A percentile compares a stretch with the other conserved stretches of the same genome.
These are phyloP conservation scores for Nitzschia sp. DNA, from an alignment of 108 stramenopile genomes.

Conservation along the genomic window DNA sequence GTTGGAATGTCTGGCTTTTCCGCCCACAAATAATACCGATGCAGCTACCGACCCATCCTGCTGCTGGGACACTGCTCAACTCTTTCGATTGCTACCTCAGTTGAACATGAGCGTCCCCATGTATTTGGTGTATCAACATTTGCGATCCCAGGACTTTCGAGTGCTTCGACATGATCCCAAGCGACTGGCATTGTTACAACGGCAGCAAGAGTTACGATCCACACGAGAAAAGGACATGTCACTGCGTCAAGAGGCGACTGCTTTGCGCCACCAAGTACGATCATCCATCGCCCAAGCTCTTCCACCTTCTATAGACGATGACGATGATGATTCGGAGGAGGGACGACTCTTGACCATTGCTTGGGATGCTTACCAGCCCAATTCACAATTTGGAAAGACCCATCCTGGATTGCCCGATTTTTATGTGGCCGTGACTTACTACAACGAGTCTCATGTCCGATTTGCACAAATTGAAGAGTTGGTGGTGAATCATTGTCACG, in stretches of 20 bases:
- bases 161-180: slow-evolving; percentile 59
- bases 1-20: slow-evolving; percentile 29
- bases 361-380: slow-evolving; percentile 76
- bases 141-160: slow-evolving; percentile 76
- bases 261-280: slow-evolving; percentile 24
- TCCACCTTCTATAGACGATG: slow-evolving; percentile 33
- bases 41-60: no score
- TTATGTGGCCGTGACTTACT: slow-evolving; percentile 64
- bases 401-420: slow-evolving; percentile 79
- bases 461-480: slow-evolving; percentile 37
- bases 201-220: slow-evolving; percentile 4
- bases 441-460: slow-evolving; percentile 24
- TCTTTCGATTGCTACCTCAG: slow-evolving; percentile 46
- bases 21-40: slow-evolving; percentile 1
- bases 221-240: not conserved
- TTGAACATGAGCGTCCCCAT: slow-evolving; percentile 51
- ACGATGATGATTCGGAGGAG: no score
- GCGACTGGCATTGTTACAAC: slow-evolving; percentile 46
- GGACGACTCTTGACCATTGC: slow-evolving; percentile 38
- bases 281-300: slow-evolving; percentile 38
- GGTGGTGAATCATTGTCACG: slow-evolving; percentile 25
- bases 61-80: slow-evolving; percentile 49
- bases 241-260: slow-evolving; percentile 5
- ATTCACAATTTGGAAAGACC: slow-evolving; percentile 60
- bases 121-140: slow-evolving; percentile 78